These are phyloP conservation scores for Poa pratensis DNA, from an alignment of 176 grass and related monocot species.

Conservation along the genomic window DNA sequence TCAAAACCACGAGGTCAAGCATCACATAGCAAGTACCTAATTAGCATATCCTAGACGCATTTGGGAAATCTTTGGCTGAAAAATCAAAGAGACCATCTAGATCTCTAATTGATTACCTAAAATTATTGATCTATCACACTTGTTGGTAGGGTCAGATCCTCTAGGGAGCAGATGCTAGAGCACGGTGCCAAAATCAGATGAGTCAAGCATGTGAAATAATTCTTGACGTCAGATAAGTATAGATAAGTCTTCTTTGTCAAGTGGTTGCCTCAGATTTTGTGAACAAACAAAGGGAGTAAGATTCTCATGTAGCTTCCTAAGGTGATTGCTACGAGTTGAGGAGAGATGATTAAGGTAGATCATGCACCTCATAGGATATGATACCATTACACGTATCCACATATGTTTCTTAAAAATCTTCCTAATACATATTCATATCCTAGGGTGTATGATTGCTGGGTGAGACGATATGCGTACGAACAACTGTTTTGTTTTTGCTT, in stretches of 20 bases:
- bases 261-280: neutral
- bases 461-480: no score
- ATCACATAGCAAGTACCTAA: neutral
- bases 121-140: neutral
- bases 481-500: no score
- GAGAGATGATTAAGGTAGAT: constrained; percentile 27
- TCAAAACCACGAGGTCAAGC: neutral
- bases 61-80: neutral
- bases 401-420: neutral
- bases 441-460: neutral
- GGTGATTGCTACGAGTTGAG: neutral
- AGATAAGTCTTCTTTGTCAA: neutral
- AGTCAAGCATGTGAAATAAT: neutral
- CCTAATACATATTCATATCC: neutral
- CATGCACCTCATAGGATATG: neutral
- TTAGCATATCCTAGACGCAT: neutral
- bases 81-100: neutral
- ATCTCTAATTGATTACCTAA: neutral
- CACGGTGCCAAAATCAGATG: neutral
- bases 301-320: neutral
- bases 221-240: neutral
- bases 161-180: neutral
- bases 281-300: neutral
- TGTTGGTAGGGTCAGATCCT: neutral
- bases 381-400: neutral